Percentiles rank a stretch among this genome's conserved stretches.
Evolutionary conservation across 75 land plant species (phyloP).

Genomic region (Cupressus sempervirens): DNA sequence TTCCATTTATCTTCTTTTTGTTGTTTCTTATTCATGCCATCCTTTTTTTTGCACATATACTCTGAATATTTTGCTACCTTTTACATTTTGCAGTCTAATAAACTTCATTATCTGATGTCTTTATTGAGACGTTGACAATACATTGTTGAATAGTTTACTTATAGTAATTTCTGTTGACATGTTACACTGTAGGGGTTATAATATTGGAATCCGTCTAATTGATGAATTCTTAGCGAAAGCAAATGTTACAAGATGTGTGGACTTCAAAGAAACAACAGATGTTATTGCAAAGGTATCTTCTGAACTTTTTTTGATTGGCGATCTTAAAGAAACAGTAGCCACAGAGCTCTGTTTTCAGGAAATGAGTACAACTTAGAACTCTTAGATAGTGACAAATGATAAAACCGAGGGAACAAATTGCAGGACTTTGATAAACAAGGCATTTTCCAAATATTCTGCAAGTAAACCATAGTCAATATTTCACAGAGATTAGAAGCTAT

Average conservation of each 20-base stretch:
- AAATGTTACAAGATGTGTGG: conserved; percentile 78
- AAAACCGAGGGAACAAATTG: neutral
- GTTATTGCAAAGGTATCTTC: conserved; percentile 82
- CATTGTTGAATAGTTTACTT: neutral
- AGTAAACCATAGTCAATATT: neutral
- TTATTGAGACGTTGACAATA: neutral
- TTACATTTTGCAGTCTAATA: neutral
- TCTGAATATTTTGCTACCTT: neutral
- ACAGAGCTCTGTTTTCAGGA: neutral
- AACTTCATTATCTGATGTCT: neutral
- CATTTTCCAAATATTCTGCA: neutral
- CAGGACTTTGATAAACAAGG: neutral
- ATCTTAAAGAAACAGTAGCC: neutral
- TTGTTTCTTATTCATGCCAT: neutral
- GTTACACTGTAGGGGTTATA: conserved; percentile 75
- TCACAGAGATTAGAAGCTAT: neutral
- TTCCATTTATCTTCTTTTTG: neutral
- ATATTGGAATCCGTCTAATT: conserved; percentile 82
- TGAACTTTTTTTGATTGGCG: neutral
- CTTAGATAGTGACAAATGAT: neutral
- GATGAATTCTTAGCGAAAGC: conserved; percentile 94
- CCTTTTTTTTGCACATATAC: neutral
- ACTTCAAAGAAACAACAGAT: conserved; percentile 92
- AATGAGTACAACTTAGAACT: neutral
- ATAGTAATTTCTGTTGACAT: conserved; percentile 3